phyloP scores from a whole-genome alignment of 2,329 filamentous ascomycete genomes.

The Alternaria hordeiaustralica region DNA sequence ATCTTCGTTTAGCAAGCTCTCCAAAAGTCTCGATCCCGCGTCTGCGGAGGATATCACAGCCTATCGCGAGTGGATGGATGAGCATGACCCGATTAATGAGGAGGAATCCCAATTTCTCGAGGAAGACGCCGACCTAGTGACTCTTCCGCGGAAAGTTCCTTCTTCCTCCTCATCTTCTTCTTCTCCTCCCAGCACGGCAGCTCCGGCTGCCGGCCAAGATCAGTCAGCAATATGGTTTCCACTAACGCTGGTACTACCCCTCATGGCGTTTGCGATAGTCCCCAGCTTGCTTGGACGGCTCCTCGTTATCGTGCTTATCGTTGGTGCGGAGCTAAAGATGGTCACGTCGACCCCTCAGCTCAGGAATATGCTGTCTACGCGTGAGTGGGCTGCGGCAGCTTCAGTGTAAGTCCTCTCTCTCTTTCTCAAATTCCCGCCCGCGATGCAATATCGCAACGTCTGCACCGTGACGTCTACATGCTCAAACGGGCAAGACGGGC shows the following conservation, averaged over 20 bases:
- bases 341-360: slow-evolving; percentile 44
- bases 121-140: slow-evolving; percentile 62
- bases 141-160: slow-evolving; percentile 26
- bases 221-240: slow-evolving; percentile 44
- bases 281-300: slow-evolving; percentile 51
- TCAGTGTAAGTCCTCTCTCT: slow-evolving; percentile 47
- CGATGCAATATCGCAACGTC: not conserved
- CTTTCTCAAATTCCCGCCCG: not conserved
- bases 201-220: slow-evolving; percentile 17
- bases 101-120: slow-evolving; percentile 68
- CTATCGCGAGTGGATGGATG: slow-evolving; percentile 64
- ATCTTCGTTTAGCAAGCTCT: slow-evolving; percentile 62
- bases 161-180: not conserved
- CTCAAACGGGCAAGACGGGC: not conserved
- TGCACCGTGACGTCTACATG: not conserved
- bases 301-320: slow-evolving; percentile 49
- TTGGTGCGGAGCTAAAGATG: slow-evolving; percentile 44
- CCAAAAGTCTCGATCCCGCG: slow-evolving; percentile 60
- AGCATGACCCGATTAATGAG: slow-evolving; percentile 63
- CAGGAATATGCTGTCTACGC: slow-evolving; percentile 41
- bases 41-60: slow-evolving; percentile 58
- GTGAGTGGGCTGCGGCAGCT: slow-evolving; percentile 50
- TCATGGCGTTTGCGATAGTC: slow-evolving; percentile 53
- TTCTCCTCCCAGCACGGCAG: slow-evolving; percentile 12
- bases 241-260: slow-evolving; percentile 49